Conservation (phyloP, 163 green algal genomes). For the Prototheca cutis region DNA sequence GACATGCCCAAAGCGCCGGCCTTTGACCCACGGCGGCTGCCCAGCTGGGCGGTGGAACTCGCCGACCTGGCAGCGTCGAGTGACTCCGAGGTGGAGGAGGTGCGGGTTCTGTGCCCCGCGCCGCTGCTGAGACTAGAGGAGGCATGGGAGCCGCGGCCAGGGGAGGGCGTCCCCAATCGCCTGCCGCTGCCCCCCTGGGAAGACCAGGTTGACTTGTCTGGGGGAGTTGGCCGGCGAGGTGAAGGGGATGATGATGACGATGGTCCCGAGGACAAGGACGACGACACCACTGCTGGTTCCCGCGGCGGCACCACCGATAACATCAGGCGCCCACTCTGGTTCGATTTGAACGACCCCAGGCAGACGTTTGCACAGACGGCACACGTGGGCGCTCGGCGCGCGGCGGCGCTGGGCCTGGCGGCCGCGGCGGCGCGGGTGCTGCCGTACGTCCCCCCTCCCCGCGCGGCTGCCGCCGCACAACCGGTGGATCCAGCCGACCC, state of each 20-base stretch:
- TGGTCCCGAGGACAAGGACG: too few relatives aligned
- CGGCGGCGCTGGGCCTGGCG: background rate
- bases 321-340: constrained; percentile 7
- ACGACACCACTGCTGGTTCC: too few relatives aligned
- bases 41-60: too few relatives aligned
- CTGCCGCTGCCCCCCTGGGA: background rate
- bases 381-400: background rate
- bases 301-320: too few relatives aligned
- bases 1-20: too few relatives aligned
- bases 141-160: background rate
- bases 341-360: constrained; percentile 29
- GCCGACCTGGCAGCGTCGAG: too few relatives aligned
- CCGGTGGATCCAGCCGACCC: constrained; percentile 1
- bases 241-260: too few relatives aligned
- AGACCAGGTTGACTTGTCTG: background rate
- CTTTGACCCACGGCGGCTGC: too few relatives aligned
- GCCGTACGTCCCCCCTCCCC: background rate
- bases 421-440: constrained; percentile 8
- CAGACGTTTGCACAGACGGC: constrained; percentile 11
- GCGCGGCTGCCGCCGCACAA: background rate
- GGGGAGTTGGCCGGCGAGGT: too few relatives aligned
- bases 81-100: background rate
- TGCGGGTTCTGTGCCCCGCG: background rate
- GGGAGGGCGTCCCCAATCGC: background rate
- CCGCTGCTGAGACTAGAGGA: constrained; percentile 14